Conservation (phyloP, 805 yeast genomes). For the Hanseniaspora valbyensis region DNA sequence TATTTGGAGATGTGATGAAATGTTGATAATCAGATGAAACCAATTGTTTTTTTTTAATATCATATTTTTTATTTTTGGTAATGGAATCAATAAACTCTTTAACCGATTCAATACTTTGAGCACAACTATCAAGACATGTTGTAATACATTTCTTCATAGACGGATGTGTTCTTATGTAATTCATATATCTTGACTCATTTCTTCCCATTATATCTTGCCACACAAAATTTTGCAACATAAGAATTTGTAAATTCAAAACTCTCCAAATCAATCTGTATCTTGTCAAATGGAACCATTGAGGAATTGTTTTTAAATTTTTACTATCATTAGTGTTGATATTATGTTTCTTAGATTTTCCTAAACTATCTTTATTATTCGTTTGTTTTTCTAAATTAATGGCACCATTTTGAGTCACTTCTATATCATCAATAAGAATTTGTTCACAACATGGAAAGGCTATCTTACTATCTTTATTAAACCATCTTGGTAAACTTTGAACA, state of each 20-base stretch:
- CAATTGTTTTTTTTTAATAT: neutral
- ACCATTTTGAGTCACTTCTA: neutral
- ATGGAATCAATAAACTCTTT: constrained; percentile 28
- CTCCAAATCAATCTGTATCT: constrained; percentile 49
- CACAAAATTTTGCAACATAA: constrained; percentile 45
- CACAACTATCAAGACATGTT: constrained; percentile 42
- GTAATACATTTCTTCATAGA: constrained; percentile 38
- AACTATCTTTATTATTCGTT: too few species aligned
- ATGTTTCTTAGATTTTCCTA: too few species aligned
- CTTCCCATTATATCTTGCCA: constrained; percentile 40
- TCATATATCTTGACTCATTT: constrained; percentile 27
- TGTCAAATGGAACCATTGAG: constrained; percentile 46
- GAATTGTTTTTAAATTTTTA: constrained; percentile 20
- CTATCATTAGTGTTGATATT: constrained; percentile 15
- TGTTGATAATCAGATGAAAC: neutral
- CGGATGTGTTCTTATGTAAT: constrained; percentile 32
- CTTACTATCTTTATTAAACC: constrained; percentile 35
- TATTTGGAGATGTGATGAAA: constrained; percentile 4
- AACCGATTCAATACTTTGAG: constrained; percentile 42
- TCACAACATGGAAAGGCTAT: constrained; percentile 2
- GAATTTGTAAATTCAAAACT: constrained; percentile 43
- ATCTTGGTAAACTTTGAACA: constrained; percentile 36
- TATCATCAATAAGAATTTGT: neutral
- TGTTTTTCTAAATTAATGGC: neutral
- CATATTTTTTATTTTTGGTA: constrained; percentile 3